Evolutionary conservation across 495 filamentous ascomycete genomes (phyloP).

Genomic region (Stereocaulon alpinum): DNA sequence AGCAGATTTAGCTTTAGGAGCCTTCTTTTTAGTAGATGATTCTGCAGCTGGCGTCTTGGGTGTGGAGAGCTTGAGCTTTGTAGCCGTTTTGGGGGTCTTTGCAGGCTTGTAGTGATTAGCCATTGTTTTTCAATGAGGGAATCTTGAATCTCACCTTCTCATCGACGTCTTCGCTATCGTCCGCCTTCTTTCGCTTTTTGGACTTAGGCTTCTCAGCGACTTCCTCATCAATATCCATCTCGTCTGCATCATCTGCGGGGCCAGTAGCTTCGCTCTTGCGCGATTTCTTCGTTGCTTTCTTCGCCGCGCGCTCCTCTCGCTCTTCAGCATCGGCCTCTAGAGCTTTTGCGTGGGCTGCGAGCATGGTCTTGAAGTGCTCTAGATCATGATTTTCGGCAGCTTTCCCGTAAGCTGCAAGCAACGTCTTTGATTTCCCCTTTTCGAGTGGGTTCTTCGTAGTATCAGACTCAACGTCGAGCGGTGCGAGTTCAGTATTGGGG

Average conservation of each 20-base stretch:
- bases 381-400: conserved; percentile 63
- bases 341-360: conserved; percentile 49
- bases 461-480: conserved; percentile 50
- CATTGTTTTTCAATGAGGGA: background rate
- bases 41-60: conserved; percentile 39
- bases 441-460: conserved; percentile 51
- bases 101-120: conserved; percentile 29
- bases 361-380: conserved; percentile 63
- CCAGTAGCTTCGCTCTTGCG: conserved; percentile 44
- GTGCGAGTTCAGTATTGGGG: conserved; percentile 63
- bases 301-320: conserved; percentile 46
- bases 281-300: conserved; percentile 38
- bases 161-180: conserved; percentile 53
- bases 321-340: conserved; percentile 54
- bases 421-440: conserved; percentile 62
- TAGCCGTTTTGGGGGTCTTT: conserved; percentile 51
- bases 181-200: conserved; percentile 62
- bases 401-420: conserved; percentile 62
- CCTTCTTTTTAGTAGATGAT: conserved; percentile 41
- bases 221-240: conserved; percentile 56
- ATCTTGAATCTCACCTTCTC: conserved; percentile 44
- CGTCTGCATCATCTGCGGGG: conserved; percentile 53
- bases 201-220: conserved; percentile 45
- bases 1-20: conserved; percentile 51
- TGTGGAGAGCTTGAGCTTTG: conserved; percentile 44